Conservation (phyloP, 805 yeast genomes). For the Isabelozyma heimii region DNA sequence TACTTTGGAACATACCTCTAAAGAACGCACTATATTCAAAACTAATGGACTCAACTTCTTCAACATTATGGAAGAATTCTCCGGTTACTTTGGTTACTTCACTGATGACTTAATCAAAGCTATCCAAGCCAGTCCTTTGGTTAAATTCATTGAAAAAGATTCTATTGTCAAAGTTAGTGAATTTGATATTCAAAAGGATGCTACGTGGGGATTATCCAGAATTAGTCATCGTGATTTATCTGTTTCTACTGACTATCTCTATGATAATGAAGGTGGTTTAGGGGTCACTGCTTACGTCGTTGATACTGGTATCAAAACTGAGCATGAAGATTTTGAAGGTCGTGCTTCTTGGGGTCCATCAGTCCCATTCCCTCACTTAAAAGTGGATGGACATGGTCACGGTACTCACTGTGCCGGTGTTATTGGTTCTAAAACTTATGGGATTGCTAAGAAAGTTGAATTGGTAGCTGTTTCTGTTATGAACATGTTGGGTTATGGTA, state of each 20-base stretch:
- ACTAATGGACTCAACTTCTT: neutral
- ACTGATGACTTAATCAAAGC: neutral
- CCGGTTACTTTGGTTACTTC: neutral
- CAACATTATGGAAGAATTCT: neutral
- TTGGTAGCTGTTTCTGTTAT: conserved; percentile 82
- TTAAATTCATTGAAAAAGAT: conserved; percentile 43
- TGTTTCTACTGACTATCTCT: conserved; percentile 25
- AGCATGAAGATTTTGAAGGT: conserved; percentile 76
- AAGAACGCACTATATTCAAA: no score
- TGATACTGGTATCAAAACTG: conserved; percentile 82
- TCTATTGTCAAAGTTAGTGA: conserved; percentile 29
- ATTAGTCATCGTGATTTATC: conserved; percentile 26
- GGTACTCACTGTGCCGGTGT: conserved; percentile 99
- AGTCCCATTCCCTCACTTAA: conserved; percentile 31
- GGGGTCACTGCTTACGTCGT: conserved; percentile 81
- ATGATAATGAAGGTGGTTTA: conserved; percentile 37
- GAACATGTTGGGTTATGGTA: conserved; percentile 79
- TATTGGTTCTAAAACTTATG: conserved; percentile 74
- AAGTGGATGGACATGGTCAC: conserved; percentile 82
- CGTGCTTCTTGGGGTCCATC: conserved; percentile 41
- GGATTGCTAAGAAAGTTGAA: conserved; percentile 80
- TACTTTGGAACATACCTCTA: neutral
- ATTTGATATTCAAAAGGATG: conserved; percentile 35
- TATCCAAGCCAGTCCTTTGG: neutral
- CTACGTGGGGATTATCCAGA: conserved; percentile 42